Conservation (phyloP, 2,329 filamentous ascomycete species). For the Zymoseptoria brevis region DNA sequence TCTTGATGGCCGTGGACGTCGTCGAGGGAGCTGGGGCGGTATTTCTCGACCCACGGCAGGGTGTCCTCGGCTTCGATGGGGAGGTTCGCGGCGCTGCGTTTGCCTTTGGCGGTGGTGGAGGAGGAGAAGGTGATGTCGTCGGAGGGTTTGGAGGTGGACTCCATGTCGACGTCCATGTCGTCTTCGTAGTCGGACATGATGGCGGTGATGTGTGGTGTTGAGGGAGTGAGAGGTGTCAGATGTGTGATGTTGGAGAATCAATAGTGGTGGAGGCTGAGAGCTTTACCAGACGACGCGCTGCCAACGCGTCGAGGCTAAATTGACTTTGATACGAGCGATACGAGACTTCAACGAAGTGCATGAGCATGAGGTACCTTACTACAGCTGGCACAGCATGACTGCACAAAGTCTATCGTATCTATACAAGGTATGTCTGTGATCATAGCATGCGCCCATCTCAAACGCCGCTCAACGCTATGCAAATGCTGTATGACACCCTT, state of each 20-base stretch:
- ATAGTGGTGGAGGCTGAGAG: background rate
- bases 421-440: no score
- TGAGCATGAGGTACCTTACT: no score
- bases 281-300: conserved; percentile 4
- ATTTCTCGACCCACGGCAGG: conserved; percentile 97
- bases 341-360: background rate
- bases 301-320: conserved; percentile 1
- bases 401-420: no score
- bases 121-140: conserved; percentile 60
- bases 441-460: no score
- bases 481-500: no score
- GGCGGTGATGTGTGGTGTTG: conserved; percentile 4
- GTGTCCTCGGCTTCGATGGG: conserved; percentile 91
- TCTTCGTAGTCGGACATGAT: conserved; percentile 50
- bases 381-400: background rate
- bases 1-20: conserved; percentile 97
- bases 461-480: no score
- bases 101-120: conserved; percentile 70
- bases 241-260: background rate
- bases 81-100: conserved; percentile 83
- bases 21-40: conserved; percentile 76
- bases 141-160: conserved; percentile 35
- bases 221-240: background rate
- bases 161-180: conserved; percentile 60
- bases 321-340: background rate